Evolutionary conservation across 768 basidiomycete genomes (phyloP).

Genomic region (Suillus alpinus): DNA sequence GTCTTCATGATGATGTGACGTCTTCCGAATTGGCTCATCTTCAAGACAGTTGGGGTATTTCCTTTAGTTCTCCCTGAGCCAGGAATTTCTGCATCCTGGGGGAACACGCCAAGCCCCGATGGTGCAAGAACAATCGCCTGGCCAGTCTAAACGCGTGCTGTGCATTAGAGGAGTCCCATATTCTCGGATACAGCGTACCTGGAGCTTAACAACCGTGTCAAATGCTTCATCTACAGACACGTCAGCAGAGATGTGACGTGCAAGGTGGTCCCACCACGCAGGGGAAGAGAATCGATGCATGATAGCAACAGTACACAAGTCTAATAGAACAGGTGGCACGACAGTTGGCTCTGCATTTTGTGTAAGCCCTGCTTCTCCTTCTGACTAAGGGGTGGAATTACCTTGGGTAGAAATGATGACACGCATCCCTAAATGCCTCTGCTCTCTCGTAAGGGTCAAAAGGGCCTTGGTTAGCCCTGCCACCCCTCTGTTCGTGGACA

Average conservation of each 20-base stretch:
- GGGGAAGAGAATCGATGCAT: constrained; percentile 66
- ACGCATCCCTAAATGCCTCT: constrained; percentile 61
- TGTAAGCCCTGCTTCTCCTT: neutral
- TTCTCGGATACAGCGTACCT: constrained; percentile 35
- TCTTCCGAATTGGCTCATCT: constrained; percentile 40
- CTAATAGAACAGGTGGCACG: constrained; percentile 55
- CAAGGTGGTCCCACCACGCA: constrained; percentile 60
- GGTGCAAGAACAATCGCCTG: constrained; percentile 64
- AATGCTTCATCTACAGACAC: constrained; percentile 51
- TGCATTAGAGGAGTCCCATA: neutral
- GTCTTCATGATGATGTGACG: constrained; percentile 52
- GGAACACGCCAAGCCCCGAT: constrained; percentile 43
- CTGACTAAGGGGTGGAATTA: constrained; percentile 14
- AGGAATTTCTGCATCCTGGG: neutral
- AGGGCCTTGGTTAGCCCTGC: constrained; percentile 51
- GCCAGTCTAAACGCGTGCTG: constrained; percentile 44
- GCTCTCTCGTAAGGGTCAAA: constrained; percentile 53
- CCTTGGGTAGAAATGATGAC: constrained; percentile 68
- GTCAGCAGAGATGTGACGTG: constrained; percentile 57
- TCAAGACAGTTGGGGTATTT: neutral
- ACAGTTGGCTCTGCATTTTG: constrained; percentile 53
- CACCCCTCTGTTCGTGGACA: constrained; percentile 38
- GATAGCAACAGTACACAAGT: constrained; percentile 54
- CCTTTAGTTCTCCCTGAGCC: constrained; percentile 14
- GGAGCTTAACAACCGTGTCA: constrained; percentile 52